Percentiles rank a stretch among this genome's conserved stretches.
Conservation (phyloP, 2,329 filamentous ascomycete genomes). For the Epichloe amarillans region DNA sequence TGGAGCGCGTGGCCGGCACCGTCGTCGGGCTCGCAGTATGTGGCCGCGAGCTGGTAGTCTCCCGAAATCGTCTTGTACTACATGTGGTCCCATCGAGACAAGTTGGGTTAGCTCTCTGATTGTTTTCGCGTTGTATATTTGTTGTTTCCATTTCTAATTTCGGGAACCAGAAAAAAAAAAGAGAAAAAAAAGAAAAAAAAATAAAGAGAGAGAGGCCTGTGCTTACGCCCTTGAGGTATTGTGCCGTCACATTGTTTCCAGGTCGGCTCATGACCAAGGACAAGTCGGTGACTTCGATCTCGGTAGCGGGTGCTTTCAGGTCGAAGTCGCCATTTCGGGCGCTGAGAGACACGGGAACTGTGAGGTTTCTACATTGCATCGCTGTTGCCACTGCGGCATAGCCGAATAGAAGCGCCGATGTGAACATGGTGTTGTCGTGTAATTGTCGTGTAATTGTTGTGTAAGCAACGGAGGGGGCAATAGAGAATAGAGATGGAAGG, state of each 20-base stretch:
- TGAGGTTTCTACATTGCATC: constrained; percentile 33
- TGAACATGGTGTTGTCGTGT: constrained; percentile 9
- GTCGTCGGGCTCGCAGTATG: constrained; percentile 44
- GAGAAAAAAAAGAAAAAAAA: neutral
- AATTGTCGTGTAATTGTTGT: neutral
- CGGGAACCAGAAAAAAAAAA: neutral
- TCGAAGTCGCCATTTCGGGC: constrained; percentile 41
- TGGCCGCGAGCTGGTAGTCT: constrained; percentile 43
- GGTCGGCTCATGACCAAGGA: constrained; percentile 34
- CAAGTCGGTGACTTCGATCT: constrained; percentile 45
- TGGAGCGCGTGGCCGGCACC: constrained; percentile 25
- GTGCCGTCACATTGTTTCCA: constrained; percentile 34
- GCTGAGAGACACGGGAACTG: constrained; percentile 40
- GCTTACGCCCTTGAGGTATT: constrained; percentile 29
- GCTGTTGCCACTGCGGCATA: constrained; percentile 18
- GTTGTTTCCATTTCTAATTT: no score
- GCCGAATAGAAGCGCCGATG: constrained; percentile 10
- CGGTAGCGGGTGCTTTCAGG: constrained; percentile 30
- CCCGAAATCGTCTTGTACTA: constrained; percentile 37
- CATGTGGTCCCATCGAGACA: neutral
- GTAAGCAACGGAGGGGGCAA: no score
- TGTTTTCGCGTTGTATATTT: no score
- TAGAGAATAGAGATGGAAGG: neutral
- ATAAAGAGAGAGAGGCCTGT: neutral
- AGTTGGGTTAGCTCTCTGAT: neutral